Percentiles rank a stretch among this genome's conserved stretches.
Conservation (phyloP, 176 grass and related monocot genomes). For the Triticum urartu region DNA sequence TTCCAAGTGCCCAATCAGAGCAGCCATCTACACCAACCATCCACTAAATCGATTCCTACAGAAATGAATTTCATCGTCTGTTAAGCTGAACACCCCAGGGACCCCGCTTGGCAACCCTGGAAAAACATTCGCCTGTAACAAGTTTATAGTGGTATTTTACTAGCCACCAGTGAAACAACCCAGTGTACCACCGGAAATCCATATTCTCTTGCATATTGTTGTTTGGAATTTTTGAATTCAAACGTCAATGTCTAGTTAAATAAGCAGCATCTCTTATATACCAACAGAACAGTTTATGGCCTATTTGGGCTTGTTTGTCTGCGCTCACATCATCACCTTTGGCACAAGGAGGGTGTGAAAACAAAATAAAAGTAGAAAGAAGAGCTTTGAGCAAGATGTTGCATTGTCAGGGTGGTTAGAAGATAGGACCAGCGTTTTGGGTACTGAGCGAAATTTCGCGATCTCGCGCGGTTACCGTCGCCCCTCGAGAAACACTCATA, state of each 20-base stretch:
- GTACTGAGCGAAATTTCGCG: no score
- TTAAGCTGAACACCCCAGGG: neutral
- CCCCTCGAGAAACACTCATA: no score
- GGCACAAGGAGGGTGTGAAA: slow-evolving; percentile 37
- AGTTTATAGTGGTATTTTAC: neutral
- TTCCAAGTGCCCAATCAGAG: neutral
- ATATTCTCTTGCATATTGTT: neutral
- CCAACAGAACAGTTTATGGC: no score
- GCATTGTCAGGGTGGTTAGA: slow-evolving; percentile 28
- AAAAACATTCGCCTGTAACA: no score
- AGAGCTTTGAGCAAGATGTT: slow-evolving; percentile 29
- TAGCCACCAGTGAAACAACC: neutral
- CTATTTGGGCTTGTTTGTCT: no score
- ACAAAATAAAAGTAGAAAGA: slow-evolving; percentile 34
- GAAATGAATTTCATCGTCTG: neutral
- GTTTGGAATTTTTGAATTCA: neutral
- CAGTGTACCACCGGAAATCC: neutral
- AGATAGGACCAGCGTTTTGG: neutral
- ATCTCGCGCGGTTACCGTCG: no score
- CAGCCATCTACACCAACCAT: neutral
- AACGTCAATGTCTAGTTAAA: no score
- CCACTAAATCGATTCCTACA: neutral
- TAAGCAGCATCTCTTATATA: no score
- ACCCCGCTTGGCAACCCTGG: neutral
- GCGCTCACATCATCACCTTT: slow-evolving; percentile 35